Conservation (phyloP, 2,329 filamentous ascomycete species). For the Alternaria brassicicola region DNA sequence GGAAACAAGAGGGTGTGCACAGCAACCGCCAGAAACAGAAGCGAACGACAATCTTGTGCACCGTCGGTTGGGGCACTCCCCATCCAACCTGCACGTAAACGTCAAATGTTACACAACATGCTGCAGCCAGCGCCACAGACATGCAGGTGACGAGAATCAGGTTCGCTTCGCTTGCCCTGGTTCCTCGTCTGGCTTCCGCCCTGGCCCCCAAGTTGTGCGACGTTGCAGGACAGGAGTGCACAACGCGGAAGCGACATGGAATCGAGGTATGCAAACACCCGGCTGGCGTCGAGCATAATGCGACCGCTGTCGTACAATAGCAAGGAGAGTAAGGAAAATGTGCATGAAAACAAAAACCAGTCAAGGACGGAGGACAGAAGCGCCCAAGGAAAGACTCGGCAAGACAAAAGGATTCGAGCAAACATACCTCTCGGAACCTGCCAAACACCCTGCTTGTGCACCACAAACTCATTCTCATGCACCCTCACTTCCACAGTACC, state of each 20-base stretch:
- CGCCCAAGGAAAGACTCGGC: no score
- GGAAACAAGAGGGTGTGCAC: background rate
- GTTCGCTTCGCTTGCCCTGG: conserved; percentile 24
- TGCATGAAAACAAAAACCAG: no score
- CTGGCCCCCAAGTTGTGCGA: conserved; percentile 21
- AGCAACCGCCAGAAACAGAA: conserved; percentile 2
- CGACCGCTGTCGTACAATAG: conserved; percentile 39
- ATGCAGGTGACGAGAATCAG: conserved; percentile 22
- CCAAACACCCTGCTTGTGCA: conserved; percentile 87
- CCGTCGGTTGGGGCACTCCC: conserved; percentile 8
- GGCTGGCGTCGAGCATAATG: conserved; percentile 32
- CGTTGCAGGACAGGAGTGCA: conserved; percentile 16
- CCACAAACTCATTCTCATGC: conserved; percentile 76
- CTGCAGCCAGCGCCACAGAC: conserved; percentile 26
- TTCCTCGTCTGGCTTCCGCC: background rate
- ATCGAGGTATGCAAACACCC: conserved; percentile 15
- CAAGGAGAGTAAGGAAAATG: background rate
- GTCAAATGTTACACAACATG: conserved; percentile 35
- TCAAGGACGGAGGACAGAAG: no score
- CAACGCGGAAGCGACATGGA: background rate
- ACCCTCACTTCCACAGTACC: conserved; percentile 83
- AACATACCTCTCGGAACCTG: conserved; percentile 90
- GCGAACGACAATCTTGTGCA: conserved; percentile 23
- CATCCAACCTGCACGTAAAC: conserved; percentile 1
- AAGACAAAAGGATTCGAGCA: background rate